Conservation (phyloP, 139 green algal species). For the Tetraselmis striata region DNA sequence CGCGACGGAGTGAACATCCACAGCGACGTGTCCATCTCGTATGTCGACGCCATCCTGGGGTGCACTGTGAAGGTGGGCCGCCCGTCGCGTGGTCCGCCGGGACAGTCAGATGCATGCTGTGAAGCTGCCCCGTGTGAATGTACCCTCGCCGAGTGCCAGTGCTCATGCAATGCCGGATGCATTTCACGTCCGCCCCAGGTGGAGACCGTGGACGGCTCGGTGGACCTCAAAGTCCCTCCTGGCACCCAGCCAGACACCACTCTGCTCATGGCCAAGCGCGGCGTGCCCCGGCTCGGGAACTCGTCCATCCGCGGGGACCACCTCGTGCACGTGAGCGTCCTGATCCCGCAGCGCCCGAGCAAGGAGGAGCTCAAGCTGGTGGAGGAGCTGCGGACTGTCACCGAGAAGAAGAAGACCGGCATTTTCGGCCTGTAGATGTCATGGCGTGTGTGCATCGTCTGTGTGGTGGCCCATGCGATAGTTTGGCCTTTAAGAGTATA, state of each 20-base stretch:
- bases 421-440: neutral
- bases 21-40: slow-evolving; percentile 63
- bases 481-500: no score
- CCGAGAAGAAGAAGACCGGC: neutral
- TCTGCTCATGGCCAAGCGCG: slow-evolving; percentile 94
- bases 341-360: slow-evolving; percentile 80
- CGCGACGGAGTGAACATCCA: slow-evolving; percentile 88
- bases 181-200: no score
- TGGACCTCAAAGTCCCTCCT: slow-evolving; percentile 93
- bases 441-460: no score
- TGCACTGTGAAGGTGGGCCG: slow-evolving; percentile 62
- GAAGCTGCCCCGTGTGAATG: no score
- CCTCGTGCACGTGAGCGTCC: slow-evolving; percentile 77
- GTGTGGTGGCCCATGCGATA: no score
- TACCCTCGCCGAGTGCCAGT: no score
- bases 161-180: neutral
- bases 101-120: no score
- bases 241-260: slow-evolving; percentile 96
- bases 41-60: slow-evolving; percentile 92
- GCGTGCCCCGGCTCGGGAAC: slow-evolving; percentile 83
- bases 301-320: slow-evolving; percentile 79
- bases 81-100: no score
- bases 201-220: slow-evolving; percentile 83
- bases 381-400: slow-evolving; percentile 65
- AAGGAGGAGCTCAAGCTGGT: slow-evolving; percentile 85